Base-by-base conservation (phyloP, 208 protist genomes). In the Crithidia mellificae region DNA sequence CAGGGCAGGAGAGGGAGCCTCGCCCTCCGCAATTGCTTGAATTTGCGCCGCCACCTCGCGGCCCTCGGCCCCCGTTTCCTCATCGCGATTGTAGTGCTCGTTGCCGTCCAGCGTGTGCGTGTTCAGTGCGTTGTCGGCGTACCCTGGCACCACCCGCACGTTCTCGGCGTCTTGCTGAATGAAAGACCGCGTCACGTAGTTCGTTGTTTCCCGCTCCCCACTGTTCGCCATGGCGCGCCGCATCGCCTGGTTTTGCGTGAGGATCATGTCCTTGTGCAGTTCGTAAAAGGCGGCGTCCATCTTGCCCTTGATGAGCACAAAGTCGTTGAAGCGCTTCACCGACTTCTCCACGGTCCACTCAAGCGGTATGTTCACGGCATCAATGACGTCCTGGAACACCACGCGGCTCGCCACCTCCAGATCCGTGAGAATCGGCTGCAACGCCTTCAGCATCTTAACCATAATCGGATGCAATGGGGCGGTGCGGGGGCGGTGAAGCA, bases 371-470 rank as follows among this genome's bases (percentile, higher is more conserved):
- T 81, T 53, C 17, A 87, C 62, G 8, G 80, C 67, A 62, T 90
- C 68, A 32, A 90, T 85, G 41, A 90, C 65, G 57, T 86, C 80
- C 64, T 90, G 84, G 58, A 90, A 84, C 27, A 82, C 72, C n/a
- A 66, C 49, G 27, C 69, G 55, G 46, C 73, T 73, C 52, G 78
- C 78, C 27, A 24, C 29, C 49, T 84, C 70, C 30, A 86, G 62
- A 50, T 72, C 61, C 20, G 24, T 34, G 14, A 84, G 51, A 9
- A 84, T 55, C 15, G 80, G 74, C 36, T 11, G 51, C 25, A 82
- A n/a, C n/a, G 54, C 59, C 0, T 27, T 25, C 2, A 86, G 43
- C 67, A 84, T 75, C 54, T 74, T 69, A 2, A 61, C 15, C 2
- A 86, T 69, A 36, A 78, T 68, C 22, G 57, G 52, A 19, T 78